Evolutionary conservation across 768 basidiomycete genomes (phyloP), one percentile per base, ranked within the genome.

Genomic region (Fomitopsis serialis): DNA sequence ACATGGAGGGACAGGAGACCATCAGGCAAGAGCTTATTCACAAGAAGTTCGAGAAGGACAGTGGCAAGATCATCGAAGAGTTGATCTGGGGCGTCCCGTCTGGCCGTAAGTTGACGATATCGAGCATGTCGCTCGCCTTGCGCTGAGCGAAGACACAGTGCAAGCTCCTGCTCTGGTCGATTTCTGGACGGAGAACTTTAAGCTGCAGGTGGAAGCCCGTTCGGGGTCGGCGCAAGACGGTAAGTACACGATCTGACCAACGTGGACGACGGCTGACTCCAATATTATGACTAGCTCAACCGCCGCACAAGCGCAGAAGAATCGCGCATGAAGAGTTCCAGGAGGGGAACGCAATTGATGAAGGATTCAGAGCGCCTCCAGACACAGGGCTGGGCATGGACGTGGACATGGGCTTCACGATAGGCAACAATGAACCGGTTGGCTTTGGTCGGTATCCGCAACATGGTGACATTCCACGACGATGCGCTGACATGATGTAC

Each of bases 131-230:
- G 34, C 35, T 32, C 22, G 21, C 46, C 29, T 23, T 17, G 5
- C 4, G 29, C 19, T 22, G 17, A 13, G 40, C 24, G 11, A n/a
- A 32, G 21, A 29, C 43, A 54, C 54, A 90, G 90, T 91, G 50
- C 73, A 79, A 56, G 85, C 85, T 0, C 78, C 79, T 46, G 76
- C 75, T n/a, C 66, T 92, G 42, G 73, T 80, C 0, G 78, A 85
- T 52, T 89, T 92, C 60, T 92, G 90, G 90, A 71, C 79, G 54
- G 77, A 81, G 52, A 85, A 79, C 60, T 83, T 88, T 68, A 86
- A 79, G 60, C 72, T 84, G 1, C 86, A 87, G 60, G 78, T 89
- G 2, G 80, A 86, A 62, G 77, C 85, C 22, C 78, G 80, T 49
- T 77, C 78, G 1, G 77, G 78, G 11, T 54, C 60, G 13, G 54